These are phyloP conservation scores for Hanseniaspora lindneri DNA, from an alignment of 805 yeast species.

Conservation along the genomic window DNA sequence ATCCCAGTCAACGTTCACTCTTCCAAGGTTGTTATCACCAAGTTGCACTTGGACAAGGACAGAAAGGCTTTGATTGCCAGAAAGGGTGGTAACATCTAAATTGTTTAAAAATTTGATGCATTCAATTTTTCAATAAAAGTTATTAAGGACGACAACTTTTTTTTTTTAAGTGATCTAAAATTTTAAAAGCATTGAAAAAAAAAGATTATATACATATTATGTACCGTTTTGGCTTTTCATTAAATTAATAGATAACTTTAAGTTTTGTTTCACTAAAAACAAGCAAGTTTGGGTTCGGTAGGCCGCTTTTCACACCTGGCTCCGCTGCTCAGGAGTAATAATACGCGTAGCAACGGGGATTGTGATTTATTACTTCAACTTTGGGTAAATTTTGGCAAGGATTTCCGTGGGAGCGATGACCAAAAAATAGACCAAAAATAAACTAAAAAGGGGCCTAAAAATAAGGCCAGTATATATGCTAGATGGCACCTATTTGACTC, in stretches of 20 bases:
- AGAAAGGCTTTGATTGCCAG: conserved; percentile 94
- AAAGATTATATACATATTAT: conserved; percentile 17
- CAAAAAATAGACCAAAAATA: no score
- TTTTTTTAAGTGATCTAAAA: background rate
- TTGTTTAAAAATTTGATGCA: conserved; percentile 20
- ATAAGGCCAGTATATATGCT: no score
- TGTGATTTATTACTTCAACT: no score
- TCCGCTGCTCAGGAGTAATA: no score
- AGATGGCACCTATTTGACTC: no score
- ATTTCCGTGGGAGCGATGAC: no score
- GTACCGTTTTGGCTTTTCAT: background rate
- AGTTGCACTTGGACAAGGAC: conserved; percentile 96
- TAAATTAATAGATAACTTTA: background rate
- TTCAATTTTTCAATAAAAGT: conserved; percentile 6
- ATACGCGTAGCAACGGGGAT: no score
- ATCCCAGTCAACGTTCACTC: conserved; percentile 96
- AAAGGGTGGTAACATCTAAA: conserved; percentile 93
- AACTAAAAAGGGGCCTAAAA: no score
- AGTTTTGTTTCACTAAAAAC: background rate
- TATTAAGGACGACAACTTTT: conserved; percentile 12
- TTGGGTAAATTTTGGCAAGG: no score
- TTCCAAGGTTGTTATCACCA: conserved; percentile 97
- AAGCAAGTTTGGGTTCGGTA: no score
- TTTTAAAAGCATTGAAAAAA: conserved; percentile 16
- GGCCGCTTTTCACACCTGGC: no score